Evolutionary conservation across 768 basidiomycete genomes (phyloP), one percentile per base, ranked within the genome.

Genomic region (Trametes maxima): DNA sequence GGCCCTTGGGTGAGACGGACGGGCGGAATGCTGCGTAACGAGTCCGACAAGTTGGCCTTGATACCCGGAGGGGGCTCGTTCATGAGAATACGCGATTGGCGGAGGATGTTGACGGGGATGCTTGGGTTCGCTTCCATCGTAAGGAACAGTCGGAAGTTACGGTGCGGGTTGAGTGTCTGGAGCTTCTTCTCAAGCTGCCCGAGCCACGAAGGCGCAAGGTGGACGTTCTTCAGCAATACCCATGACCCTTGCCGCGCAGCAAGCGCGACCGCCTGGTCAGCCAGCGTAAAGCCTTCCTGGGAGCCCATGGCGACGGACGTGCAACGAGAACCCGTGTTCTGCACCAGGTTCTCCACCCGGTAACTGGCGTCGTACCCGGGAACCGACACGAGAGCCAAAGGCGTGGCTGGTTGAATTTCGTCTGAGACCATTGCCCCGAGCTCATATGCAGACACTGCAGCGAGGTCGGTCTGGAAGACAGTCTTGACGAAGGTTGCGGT

Each of bases 341-440:
- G 86, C 65, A 95, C 86, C 44, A 96, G 82, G 66, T 88, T 88
- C 68, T 97, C 95, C 40, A 97, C 92, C 50, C 92, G 86, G 74
- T 95, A 98, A 73, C 95, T 96, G n/a, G 97, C 97, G 72, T 99
- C 97, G 70, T 97, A 96, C 16, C 97, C 97, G 2, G 93, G 87
- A 3, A 99, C 94, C 6, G 96, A 98, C 33, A 95, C 85, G 50
- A 99, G 79, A 3, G 94, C 92, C 24, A 98, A 77, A 1, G 97
- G 95, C 0, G 93, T 93, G 3, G 84, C 80, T 2, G 94, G 82
- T 3, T 84, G 81, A 35, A 95, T 84, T 71, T 98, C 94, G 68
- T 90, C 82, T 7, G 80, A 67, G 25, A 98, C 93, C 79, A 98
- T 89, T 10, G 75, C 73, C 19, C 82, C 81, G 25, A 99, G 84